Evolutionary conservation across 495 filamentous ascomycete species (phyloP), one percentile per base, ranked within the genome.

Genomic region (Clohesyomyces aquaticus): DNA sequence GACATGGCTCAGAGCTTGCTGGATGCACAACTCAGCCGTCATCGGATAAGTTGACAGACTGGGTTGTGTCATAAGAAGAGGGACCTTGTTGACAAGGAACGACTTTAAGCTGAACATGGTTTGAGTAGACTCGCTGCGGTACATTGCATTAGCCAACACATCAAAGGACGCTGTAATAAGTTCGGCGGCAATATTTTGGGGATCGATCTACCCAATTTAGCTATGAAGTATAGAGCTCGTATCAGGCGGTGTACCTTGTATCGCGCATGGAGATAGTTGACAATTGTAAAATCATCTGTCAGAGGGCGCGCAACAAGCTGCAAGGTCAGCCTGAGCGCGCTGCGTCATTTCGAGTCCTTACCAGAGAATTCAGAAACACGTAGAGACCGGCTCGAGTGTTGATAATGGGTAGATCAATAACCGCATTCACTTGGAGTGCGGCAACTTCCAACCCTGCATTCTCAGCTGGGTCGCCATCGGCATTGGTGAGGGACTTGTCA

Each of bases 71-170:
- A 98, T 79, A 21, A 97, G 86, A 4, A 88, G 70, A 0, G 95
- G 94, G 2, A 98, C 78, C 73, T 96, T 96, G 78, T 98, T 98
- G 60, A 94, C 88, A 3, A 98, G 80, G 70, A 94, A 98, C 11
- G 91, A 94, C 47, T 91, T 87, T 59, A 96, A 83, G n/a, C 93
- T 71, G 57, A 90, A 88, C 66, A 89, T 88, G 1, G 82, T 85
- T 55, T 88, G 84, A 14, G 78, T 75, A 4, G 87, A 83, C 72
- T 96, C 91, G 50, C 84, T 88, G 22, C 89, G 86, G 62, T 91
- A 89, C 62, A 93, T 87, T 23, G 88, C 88, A 71, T 95, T 96
- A 1, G 92, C 88, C 19, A 97, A 77, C 2, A 94, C 83, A 69
- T 98, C 93, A 67, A 98, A 96, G 3, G 91, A 84, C 19, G 92